Percentiles rank a stretch among this genome's conserved stretches.
Conservation (phyloP, 2,329 filamentous ascomycete species). For the Xenoacremonium recifei region DNA sequence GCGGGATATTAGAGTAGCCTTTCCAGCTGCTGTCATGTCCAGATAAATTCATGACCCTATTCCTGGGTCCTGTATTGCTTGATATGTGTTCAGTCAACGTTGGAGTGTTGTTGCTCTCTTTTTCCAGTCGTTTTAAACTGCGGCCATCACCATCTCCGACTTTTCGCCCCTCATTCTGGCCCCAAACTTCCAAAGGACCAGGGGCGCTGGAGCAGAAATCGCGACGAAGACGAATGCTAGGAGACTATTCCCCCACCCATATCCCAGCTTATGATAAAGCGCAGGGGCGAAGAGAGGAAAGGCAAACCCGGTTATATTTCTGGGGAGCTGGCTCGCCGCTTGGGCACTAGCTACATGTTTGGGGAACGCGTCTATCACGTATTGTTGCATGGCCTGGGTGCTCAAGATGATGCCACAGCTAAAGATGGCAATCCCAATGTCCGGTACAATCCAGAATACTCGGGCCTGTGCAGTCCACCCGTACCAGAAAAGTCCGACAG, state of each 20-base stretch:
- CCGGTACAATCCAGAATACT: conserved; percentile 54
- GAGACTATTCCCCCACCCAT: conserved; percentile 13
- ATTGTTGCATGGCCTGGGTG: conserved; percentile 45
- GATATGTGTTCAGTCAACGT: too few species aligned
- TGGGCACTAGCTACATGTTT: conserved; percentile 15
- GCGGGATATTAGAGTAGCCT: too few species aligned
- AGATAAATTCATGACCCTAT: too few species aligned
- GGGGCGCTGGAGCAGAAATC: neutral
- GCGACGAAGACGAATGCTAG: neutral
- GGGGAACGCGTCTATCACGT: conserved; percentile 20
- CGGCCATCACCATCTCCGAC: too few species aligned
- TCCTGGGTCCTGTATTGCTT: too few species aligned
- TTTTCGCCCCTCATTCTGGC: neutral
- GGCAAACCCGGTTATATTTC: conserved; percentile 11
- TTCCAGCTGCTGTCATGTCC: too few species aligned
- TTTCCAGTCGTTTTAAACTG: neutral
- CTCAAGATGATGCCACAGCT: conserved; percentile 37
- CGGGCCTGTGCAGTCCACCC: conserved; percentile 38
- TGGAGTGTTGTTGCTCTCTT: too few species aligned
- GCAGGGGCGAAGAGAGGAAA: conserved; percentile 13
- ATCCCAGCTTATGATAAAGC: conserved; percentile 14
- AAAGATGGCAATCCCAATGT: conserved; percentile 39
- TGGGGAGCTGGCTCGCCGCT: conserved; percentile 15
- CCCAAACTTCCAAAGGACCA: neutral
- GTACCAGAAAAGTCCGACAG: conserved; percentile 23